Percentiles rank a stretch among this genome's conserved stretches.
Conservation (phyloP, 208 protist species). For the Vickermania ingenoplastis region DNA sequence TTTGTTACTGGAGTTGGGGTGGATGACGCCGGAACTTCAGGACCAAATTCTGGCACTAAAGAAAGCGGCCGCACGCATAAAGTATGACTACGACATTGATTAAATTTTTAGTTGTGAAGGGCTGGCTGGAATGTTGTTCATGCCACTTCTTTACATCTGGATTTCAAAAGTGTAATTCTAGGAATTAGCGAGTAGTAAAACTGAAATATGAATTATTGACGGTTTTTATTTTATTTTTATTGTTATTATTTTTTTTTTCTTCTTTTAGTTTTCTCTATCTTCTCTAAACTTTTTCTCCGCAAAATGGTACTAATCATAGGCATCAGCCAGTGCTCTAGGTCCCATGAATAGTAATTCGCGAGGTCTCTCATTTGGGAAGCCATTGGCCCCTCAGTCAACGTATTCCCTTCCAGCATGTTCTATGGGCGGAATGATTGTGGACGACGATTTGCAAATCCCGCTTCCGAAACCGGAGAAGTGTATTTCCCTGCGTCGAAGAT, state of each 20-base stretch:
- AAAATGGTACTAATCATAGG: too few species aligned
- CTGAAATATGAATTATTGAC: conserved; percentile 9
- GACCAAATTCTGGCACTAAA: conserved; percentile 44
- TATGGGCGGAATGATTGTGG: background rate
- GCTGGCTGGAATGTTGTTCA: background rate
- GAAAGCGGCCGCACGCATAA: conserved; percentile 24
- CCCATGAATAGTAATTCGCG: too few species aligned
- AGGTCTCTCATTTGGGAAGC: too few species aligned
- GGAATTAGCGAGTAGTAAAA: background rate
- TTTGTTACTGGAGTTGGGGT: conserved; percentile 54
- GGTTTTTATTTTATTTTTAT: conserved; percentile 1
- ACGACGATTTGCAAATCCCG: background rate
- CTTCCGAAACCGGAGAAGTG: background rate
- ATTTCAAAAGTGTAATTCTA: background rate
- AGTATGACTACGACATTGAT: conserved; percentile 82
- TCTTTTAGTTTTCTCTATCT: too few species aligned
- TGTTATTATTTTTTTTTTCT: conserved; percentile 1
- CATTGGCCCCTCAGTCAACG: too few species aligned
- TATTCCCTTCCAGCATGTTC: too few species aligned
- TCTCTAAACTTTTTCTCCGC: too few species aligned
- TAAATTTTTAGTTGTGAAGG: conserved; percentile 16
- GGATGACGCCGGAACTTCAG: conserved; percentile 59
- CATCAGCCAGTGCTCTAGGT: too few species aligned
- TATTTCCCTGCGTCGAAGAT: too few species aligned
- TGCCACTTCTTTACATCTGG: background rate